phyloP scores from a whole-genome alignment of 192 early-diverging fungal genomes.

The Entomortierella beljakovae region DNA sequence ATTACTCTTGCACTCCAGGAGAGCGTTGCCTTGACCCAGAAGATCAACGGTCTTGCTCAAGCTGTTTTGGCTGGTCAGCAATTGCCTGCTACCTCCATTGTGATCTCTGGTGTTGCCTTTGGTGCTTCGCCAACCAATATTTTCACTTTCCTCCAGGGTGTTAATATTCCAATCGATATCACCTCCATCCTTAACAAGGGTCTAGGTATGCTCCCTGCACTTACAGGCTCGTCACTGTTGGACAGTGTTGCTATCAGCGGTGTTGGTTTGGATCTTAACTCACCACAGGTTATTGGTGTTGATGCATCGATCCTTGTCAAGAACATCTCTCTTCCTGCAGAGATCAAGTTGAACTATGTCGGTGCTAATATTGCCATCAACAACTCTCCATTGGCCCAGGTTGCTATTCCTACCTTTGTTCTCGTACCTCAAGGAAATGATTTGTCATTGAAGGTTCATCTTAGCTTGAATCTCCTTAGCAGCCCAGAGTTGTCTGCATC shows the following conservation, averaged over 20 bases:
- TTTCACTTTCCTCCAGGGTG: constrained; percentile 44
- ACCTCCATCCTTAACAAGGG: constrained; percentile 27
- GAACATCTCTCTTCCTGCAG: constrained; percentile 35
- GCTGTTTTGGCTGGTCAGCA: constrained; percentile 18
- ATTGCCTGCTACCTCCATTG: constrained; percentile 16
- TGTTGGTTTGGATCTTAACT: constrained; percentile 37
- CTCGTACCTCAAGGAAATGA: constrained; percentile 31
- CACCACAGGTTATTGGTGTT: constrained; percentile 36
- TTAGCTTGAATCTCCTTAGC: constrained; percentile 7
- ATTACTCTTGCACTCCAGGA: constrained; percentile 19
- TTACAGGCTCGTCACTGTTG: constrained; percentile 20
- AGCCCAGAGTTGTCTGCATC: constrained; percentile 8
- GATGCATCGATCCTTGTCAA: constrained; percentile 35
- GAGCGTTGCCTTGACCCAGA: constrained; percentile 22
- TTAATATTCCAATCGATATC: constrained; percentile 33
- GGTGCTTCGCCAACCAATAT: constrained; percentile 31
- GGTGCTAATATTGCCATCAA: constrained; percentile 34
- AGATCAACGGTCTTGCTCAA: constrained; percentile 18
- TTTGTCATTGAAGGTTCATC: constrained; percentile 27
- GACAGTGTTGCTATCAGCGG: constrained; percentile 27
- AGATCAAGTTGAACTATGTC: constrained; percentile 49
- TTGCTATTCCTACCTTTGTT: constrained; percentile 32
- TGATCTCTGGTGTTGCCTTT: constrained; percentile 30
- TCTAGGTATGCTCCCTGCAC: constrained; percentile 3
- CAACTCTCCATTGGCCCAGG: constrained; percentile 22